Evolutionary conservation across 768 basidiomycete genomes (phyloP), one percentile per base, ranked within the genome.

Genomic region (Collybia nuda): DNA sequence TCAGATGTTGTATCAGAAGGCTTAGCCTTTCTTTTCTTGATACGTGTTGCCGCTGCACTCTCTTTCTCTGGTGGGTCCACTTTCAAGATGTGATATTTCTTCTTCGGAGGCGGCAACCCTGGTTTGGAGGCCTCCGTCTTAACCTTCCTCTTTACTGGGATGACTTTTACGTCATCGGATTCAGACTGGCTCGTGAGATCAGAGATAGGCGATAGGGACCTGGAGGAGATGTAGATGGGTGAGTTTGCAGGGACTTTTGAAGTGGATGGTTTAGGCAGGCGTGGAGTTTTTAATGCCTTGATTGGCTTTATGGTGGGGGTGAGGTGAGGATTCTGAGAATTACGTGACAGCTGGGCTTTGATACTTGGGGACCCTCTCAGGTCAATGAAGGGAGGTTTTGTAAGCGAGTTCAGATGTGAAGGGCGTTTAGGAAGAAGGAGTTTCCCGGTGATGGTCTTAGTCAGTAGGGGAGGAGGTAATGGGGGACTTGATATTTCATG

Each of bases 11-110:
- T 24, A 24, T 48, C 51, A n/a, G 53, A 24, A 23, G 52, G 44
- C 32, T 41, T 48, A 11, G 52, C 45, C 48, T 72, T 72, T 9
- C 69, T 54, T 44, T 67, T 72, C 56, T 62, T 69, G 3, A 72
- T 59, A 39, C 64, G 54, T 9, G 70, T 72, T 18, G 57, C 42
- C n/a, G 70, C 69, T 50, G 47, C 50, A 28, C 53, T 53, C 23
- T 51, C 53, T 3, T 44, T 46, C 14, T 48, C 35, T 12, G 52
- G 53, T 21, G 23, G 48, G 43, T 45, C 48, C 36, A 50, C 41
- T 15, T 56, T 58, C 9, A 52, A 40, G 15, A 49, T 23, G 18
- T 55, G 49, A 14, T 57, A 22, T 56, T 53, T 59, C 45, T 56
- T 51, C 44, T 53, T 26, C 40, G 46, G 40, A 40, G 17, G n/a